Evolutionary conservation across 1,139 yeast genomes (phyloP), one percentile per base, ranked within the genome.

Genomic region (Diutina siamensis): DNA sequence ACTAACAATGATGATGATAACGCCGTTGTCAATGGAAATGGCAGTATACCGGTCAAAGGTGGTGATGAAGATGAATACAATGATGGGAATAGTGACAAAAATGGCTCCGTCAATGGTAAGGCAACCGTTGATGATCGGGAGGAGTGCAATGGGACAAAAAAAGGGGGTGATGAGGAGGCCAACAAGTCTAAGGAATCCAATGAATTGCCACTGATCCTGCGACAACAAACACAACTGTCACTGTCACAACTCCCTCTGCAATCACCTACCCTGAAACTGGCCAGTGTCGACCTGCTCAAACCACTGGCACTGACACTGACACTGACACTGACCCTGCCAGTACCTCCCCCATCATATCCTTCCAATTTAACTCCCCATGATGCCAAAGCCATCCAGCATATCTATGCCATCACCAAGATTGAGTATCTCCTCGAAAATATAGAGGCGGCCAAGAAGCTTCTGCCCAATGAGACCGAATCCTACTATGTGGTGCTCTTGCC

Each of bases 301-400:
- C n/a, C n/a, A n/a, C n/a, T n/a, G n/a, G n/a, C n/a, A n/a, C n/a
- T n/a, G n/a, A n/a, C n/a, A n/a, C n/a, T n/a, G n/a, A n/a, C n/a
- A n/a, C n/a, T n/a, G n/a, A n/a, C n/a, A 7, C 28, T 25, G 9
- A 25, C 10, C n/a, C 15, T 32, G 15, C 34, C 34, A 32, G 34
- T 15, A 32, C 17, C 34, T n/a, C n/a, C n/a, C n/a, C n/a, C n/a
- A n/a, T n/a, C 15, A 3, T 35, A 13, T 12, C 27, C 28, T 12
- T 7, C 21, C 9, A 8, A 19, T 8, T 46, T 52, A 40, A 53
- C 54, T 46, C 57, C 67, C 7, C 55, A 62, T 28, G 72, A 67
- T 48, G 64, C 67, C 25, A 63, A 62, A 47, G 60, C 67, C 20
- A 55, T 70, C 17, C 76, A 71, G 52, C 71, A 67, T 53, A 60